Conservation (phyloP, 2,329 filamentous ascomycete genomes). For the Stagonosporopsis rhizophila region DNA sequence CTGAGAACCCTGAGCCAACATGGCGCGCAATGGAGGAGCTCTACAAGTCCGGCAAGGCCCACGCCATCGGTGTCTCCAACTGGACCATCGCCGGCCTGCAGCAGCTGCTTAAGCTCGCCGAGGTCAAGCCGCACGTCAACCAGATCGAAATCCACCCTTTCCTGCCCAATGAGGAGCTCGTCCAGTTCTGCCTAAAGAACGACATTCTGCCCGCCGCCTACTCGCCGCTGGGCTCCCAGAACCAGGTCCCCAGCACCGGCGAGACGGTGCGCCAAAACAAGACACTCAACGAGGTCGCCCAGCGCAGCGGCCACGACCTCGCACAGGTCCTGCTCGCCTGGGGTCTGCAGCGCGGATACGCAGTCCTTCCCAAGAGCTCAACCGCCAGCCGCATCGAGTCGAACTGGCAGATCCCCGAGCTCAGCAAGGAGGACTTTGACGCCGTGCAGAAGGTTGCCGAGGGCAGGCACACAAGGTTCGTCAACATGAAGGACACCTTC, state of each 20-base stretch:
- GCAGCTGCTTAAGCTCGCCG: constrained; percentile 69
- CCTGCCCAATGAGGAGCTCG: constrained; percentile 68
- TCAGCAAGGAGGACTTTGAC: constrained; percentile 62
- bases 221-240: constrained; percentile 73
- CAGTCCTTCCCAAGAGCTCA: constrained; percentile 52
- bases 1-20: constrained; percentile 70
- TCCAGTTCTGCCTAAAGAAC: constrained; percentile 65
- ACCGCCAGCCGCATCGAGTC: constrained; percentile 55
- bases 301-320: constrained; percentile 76
- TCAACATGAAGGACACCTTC: constrained; percentile 84
- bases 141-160: constrained; percentile 80
- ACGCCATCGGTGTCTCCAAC: constrained; percentile 76
- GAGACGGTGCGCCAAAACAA: constrained; percentile 74
- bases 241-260: constrained; percentile 72
- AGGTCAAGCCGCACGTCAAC: constrained; percentile 72
- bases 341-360: constrained; percentile 75
- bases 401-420: constrained; percentile 69
- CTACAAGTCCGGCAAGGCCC: constrained; percentile 66
- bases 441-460: constrained; percentile 69
- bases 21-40: constrained; percentile 73
- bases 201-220: constrained; percentile 69
- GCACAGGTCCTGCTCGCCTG: constrained; percentile 86
- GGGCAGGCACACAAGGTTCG: constrained; percentile 72
- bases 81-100: constrained; percentile 72
- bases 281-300: constrained; percentile 69